Conservation (phyloP, 495 filamentous ascomycete genomes). For the Bacidia gigantensis region DNA sequence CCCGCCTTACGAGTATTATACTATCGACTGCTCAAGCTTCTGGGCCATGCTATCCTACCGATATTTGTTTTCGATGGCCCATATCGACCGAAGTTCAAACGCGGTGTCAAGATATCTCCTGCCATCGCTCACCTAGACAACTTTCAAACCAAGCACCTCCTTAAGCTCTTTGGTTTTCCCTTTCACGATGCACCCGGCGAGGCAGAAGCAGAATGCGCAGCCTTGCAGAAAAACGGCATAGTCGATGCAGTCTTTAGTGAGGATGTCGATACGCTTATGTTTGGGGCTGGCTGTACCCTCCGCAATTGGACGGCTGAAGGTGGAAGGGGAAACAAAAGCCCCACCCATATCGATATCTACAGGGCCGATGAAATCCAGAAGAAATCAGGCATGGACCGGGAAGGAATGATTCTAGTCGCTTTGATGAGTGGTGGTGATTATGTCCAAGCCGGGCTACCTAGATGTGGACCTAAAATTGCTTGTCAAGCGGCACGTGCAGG, state of each 20-base stretch:
- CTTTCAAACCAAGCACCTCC: slow-evolving; percentile 54
- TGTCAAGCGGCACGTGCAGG: slow-evolving; percentile 82
- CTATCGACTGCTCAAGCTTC: slow-evolving; percentile 74
- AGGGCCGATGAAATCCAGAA: slow-evolving; percentile 40
- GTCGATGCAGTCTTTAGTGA: slow-evolving; percentile 95
- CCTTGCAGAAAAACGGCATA: slow-evolving; percentile 67
- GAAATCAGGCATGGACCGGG: slow-evolving; percentile 47
- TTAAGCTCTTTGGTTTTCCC: slow-evolving; percentile 74
- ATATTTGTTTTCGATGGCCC: slow-evolving; percentile 94
- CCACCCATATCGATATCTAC: slow-evolving; percentile 81
- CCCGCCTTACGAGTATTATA: slow-evolving; percentile 87
- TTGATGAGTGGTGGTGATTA: slow-evolving; percentile 97
- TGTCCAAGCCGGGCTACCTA: slow-evolving; percentile 71
- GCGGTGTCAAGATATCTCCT: slow-evolving; percentile 48
- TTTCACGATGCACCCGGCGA: slow-evolving; percentile 85
- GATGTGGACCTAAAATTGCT: slow-evolving; percentile 75
- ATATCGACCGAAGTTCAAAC: slow-evolving; percentile 81
- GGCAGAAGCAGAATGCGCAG: slow-evolving; percentile 90
- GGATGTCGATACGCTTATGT: slow-evolving; percentile 98
- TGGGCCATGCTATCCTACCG: slow-evolving; percentile 68
- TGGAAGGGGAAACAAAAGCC: slow-evolving; percentile 43
- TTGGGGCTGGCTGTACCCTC: slow-evolving; percentile 65
- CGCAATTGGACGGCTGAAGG: slow-evolving; percentile 74
- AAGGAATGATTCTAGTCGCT: slow-evolving; percentile 89
- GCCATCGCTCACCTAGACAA: slow-evolving; percentile 33